Evolutionary conservation across 2,329 filamentous ascomycete genomes (phyloP).

Genomic region (Trichoderma sp.): DNA sequence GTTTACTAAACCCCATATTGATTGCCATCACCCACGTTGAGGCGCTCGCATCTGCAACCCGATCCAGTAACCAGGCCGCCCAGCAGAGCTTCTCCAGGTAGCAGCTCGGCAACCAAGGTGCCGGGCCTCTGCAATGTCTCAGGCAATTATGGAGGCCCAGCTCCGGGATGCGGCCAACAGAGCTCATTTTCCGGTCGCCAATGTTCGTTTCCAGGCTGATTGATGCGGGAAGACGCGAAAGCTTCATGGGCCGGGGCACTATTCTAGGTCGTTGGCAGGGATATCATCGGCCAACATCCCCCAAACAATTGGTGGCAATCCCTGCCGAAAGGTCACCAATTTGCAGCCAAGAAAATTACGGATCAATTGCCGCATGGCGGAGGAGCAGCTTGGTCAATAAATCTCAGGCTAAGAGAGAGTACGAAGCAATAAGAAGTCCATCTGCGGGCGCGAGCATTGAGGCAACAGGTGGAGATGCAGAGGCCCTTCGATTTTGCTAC

Average conservation of each 20-base stretch:
- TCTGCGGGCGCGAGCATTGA: neutral
- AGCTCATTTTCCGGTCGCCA: neutral
- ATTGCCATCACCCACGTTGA: neutral
- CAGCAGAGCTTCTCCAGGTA: neutral
- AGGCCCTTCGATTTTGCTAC: neutral
- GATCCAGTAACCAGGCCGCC: conserved; percentile 4
- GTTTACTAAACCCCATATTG: neutral
- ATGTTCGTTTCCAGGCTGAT: neutral
- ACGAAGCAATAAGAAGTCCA: neutral
- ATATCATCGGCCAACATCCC: neutral
- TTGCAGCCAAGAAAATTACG: neutral
- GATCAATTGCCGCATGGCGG: neutral
- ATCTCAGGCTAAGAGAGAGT: neutral
- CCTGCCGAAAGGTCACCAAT: neutral
- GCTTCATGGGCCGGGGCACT: neutral
- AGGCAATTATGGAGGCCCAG: neutral
- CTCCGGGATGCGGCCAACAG: neutral
- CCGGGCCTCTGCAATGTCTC: neutral
- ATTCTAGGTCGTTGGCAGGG: neutral
- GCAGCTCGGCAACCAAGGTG: neutral
- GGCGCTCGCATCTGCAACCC: neutral
- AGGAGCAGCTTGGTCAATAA: neutral
- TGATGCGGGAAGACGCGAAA: neutral
- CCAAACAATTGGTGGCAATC: neutral
- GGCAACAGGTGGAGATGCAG: neutral